These are phyloP conservation scores for Tulasnella sp. DNA, from an alignment of 768 basidiomycete species.

Conservation along the genomic window DNA sequence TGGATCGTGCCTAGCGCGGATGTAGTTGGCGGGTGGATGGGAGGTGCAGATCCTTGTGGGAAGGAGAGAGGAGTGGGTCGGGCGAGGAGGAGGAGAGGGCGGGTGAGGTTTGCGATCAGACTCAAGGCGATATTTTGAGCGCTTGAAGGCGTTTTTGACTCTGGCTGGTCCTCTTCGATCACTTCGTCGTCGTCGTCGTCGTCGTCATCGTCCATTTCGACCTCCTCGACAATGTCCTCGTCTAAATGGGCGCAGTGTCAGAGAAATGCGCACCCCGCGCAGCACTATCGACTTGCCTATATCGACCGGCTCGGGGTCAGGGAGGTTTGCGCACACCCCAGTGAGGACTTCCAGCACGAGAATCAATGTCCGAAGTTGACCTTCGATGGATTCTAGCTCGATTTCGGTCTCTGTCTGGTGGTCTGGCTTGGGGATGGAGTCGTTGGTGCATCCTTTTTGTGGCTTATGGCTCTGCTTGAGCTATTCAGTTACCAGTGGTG, in stretches of 20 bases:
- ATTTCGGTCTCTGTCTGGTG: slow-evolving; percentile 58
- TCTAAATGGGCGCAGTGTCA: not conserved
- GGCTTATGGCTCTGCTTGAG: slow-evolving; percentile 43
- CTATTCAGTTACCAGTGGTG: slow-evolving; percentile 27
- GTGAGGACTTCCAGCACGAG: slow-evolving; percentile 84
- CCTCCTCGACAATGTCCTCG: slow-evolving; percentile 24
- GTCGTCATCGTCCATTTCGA: slow-evolving; percentile 24
- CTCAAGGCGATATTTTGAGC: slow-evolving; percentile 19
- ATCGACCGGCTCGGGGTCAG: slow-evolving; percentile 47
- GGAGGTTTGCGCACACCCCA: slow-evolving; percentile 75
- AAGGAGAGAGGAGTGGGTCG: slow-evolving; percentile 75
- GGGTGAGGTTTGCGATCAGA: slow-evolving; percentile 50
- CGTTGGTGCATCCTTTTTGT: slow-evolving; percentile 29
- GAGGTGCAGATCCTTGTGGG: slow-evolving; percentile 44
- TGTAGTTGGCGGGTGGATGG: slow-evolving; percentile 86
- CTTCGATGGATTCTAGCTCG: slow-evolving; percentile 64
- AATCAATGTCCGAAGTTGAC: slow-evolving; percentile 57
- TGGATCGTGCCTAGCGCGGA: slow-evolving; percentile 77
- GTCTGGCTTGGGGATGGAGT: slow-evolving; percentile 55
- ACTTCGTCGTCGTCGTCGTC: slow-evolving; percentile 31
- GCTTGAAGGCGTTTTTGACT: slow-evolving; percentile 22
- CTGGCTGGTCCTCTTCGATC: slow-evolving; percentile 21
- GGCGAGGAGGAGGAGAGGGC: slow-evolving; percentile 55
- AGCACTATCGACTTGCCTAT: slow-evolving; percentile 18
- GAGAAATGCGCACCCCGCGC: slow-evolving; percentile 17